Conservation (phyloP, 177 flowering plant species). For the Vitis hybrid region DNA sequence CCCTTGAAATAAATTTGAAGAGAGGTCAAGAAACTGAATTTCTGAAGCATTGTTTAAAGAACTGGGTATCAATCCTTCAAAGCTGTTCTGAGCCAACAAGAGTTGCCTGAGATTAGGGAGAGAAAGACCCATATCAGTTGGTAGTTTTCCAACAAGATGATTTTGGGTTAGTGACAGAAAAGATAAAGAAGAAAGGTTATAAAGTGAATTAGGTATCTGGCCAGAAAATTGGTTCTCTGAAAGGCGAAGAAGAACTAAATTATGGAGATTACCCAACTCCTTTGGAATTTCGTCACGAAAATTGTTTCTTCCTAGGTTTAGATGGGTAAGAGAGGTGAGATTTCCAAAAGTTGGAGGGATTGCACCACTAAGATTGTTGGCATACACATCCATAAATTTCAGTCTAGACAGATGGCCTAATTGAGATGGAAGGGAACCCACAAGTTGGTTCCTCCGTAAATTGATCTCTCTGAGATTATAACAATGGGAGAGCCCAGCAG, state of each 20-base stretch:
- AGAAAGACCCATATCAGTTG: not conserved
- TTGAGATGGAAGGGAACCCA: not conserved
- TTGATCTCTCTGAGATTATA: not conserved
- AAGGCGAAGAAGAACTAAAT: constrained; percentile 5
- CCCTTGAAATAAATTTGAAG: constrained; percentile 10
- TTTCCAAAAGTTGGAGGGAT: constrained; percentile 16
- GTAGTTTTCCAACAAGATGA: constrained; percentile 14
- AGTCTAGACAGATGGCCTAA: constrained; percentile 8
- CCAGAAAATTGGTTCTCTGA: constrained; percentile 16
- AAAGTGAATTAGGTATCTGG: constrained; percentile 15
- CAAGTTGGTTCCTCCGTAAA: too few species aligned
- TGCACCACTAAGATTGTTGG: constrained; percentile 14
- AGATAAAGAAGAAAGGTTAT: constrained; percentile 19
- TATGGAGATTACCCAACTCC: constrained; percentile 9
- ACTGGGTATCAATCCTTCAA: constrained; percentile 18
- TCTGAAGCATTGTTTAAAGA: constrained; percentile 10
- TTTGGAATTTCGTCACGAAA: constrained; percentile 4
- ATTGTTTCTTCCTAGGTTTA: not conserved
- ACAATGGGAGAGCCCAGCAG: not conserved
- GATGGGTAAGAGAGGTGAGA: constrained; percentile 13
- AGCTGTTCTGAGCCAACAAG: not conserved
- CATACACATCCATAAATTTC: not conserved
- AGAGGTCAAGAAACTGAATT: constrained; percentile 8
- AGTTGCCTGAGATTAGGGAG: constrained; percentile 4
- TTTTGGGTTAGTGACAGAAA: constrained; percentile 7